Conservation (phyloP, 805 yeast genomes). For the Myxozyma vanderwaltii region DNA sequence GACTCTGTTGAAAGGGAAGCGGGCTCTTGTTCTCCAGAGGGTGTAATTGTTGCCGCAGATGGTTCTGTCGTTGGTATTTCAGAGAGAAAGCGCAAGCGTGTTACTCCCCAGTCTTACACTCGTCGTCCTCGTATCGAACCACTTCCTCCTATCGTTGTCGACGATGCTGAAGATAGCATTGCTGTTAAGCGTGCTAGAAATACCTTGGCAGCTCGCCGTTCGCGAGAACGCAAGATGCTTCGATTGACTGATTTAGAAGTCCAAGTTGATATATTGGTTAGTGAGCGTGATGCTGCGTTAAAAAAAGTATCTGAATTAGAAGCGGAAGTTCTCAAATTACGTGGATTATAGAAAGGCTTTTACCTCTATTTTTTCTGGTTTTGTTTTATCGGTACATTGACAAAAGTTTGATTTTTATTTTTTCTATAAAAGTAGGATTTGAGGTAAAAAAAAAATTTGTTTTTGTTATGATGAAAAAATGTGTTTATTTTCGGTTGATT, state of each 20-base stretch:
- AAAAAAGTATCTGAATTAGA: constrained; percentile 21
- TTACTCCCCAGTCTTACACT: constrained; percentile 32
- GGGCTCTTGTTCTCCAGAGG: constrained; percentile 23
- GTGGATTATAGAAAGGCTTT: constrained; percentile 6
- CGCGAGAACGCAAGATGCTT: constrained; percentile 89
- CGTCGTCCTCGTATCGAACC: constrained; percentile 48
- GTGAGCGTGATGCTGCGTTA: constrained; percentile 24
- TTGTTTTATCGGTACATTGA: too few species aligned
- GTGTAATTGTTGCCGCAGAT: constrained; percentile 27
- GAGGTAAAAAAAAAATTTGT: background rate
- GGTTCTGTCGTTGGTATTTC: constrained; percentile 33
- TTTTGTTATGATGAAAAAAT: background rate
- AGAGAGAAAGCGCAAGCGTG: constrained; percentile 33
- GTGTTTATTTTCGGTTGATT: background rate
- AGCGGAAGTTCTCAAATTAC: constrained; percentile 22
- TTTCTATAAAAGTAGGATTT: background rate
- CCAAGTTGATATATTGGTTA: constrained; percentile 61
- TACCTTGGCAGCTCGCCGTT: constrained; percentile 92
- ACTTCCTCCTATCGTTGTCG: constrained; percentile 62
- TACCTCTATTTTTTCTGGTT: background rate
- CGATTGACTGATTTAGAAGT: constrained; percentile 81
- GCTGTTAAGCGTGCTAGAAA: constrained; percentile 90
- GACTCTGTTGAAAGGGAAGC: background rate
- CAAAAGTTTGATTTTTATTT: background rate
- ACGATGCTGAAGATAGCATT: constrained; percentile 61